A percentile compares a stretch with the other conserved stretches of the same genome.
These are phyloP conservation scores for Penicillium crustosum DNA, from an alignment of 2,329 filamentous ascomycete species.

Conservation along the genomic window DNA sequence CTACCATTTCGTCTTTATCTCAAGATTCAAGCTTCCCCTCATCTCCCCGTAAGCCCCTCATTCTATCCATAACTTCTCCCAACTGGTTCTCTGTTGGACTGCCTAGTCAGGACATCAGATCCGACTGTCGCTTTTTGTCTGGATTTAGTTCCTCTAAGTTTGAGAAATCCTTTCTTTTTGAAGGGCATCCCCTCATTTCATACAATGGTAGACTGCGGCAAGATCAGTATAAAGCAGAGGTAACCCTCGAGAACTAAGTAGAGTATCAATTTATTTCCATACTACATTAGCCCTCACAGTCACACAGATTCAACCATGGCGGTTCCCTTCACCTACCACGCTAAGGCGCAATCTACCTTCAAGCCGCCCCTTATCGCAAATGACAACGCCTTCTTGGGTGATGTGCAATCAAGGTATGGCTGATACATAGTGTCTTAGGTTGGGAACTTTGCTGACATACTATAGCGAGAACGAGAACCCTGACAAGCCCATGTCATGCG, in stretches of 20 bases:
- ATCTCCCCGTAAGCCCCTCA: neutral
- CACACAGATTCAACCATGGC: slow-evolving; percentile 32
- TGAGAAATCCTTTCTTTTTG: neutral
- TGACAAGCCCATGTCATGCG: slow-evolving; percentile 61
- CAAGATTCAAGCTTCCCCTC: slow-evolving; percentile 14
- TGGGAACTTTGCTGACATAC: neutral
- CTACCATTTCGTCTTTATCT: slow-evolving; percentile 1
- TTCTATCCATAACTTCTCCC: neutral
- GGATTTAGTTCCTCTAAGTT: neutral
- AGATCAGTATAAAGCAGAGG: slow-evolving; percentile 1
- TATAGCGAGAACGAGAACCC: slow-evolving; percentile 54
- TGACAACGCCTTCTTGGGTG: slow-evolving; percentile 67
- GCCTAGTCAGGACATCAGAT: slow-evolving; percentile 18
- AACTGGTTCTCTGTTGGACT: slow-evolving; percentile 2
- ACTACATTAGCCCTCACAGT: neutral
- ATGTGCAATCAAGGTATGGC: slow-evolving; percentile 56
- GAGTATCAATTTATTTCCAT: neutral
- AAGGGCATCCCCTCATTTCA: slow-evolving; percentile 10
- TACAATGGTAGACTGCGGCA: neutral
- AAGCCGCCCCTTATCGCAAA: slow-evolving; percentile 66
- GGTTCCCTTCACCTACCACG: slow-evolving; percentile 52
- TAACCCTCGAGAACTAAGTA: neutral
- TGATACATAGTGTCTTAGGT: neutral
- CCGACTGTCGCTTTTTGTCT: slow-evolving; percentile 2
- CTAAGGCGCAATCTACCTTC: slow-evolving; percentile 59